phyloP scores from a whole-genome alignment of 805 yeast genomes.

The Vanderwaltozyma tropicalis region DNA sequence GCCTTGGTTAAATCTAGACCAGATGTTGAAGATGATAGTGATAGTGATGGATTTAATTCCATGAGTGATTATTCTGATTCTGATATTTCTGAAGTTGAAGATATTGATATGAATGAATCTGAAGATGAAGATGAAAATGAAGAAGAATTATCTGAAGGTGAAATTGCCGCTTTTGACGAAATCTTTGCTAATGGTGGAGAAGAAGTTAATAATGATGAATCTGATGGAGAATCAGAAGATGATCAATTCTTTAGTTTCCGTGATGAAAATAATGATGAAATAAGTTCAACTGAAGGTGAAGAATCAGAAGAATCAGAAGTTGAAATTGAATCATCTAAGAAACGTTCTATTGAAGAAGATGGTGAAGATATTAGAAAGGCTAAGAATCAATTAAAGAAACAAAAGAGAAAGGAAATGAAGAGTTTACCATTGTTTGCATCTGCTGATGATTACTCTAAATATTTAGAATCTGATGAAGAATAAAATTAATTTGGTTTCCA shows the following conservation, averaged over 20 bases:
- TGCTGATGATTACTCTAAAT: constrained; percentile 76
- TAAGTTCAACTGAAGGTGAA: constrained; percentile 12
- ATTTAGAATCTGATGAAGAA: constrained; percentile 57
- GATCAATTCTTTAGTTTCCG: constrained; percentile 26
- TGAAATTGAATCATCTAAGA: background rate
- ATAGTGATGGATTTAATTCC: constrained; percentile 29
- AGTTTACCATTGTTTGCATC: constrained; percentile 79
- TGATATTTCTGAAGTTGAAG: constrained; percentile 24
- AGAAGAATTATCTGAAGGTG: constrained; percentile 16
- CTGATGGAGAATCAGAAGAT: constrained; percentile 29
- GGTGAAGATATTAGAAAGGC: constrained; percentile 6
- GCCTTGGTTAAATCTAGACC: constrained; percentile 70
- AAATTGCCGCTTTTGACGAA: constrained; percentile 11
- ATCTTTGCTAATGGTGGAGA: constrained; percentile 24
- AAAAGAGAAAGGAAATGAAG: constrained; percentile 34
- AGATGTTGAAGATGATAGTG: constrained; percentile 48
- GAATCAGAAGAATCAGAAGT: constrained; percentile 14
- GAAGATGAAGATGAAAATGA: constrained; percentile 20
- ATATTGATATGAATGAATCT: constrained; percentile 13
- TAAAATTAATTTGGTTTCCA: constrained; percentile 10
- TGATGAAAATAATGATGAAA: constrained; percentile 22
- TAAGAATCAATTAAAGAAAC: too few species aligned
- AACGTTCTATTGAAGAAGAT: constrained; percentile 6
- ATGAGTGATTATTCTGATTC: constrained; percentile 17
- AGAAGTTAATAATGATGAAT: constrained; percentile 29